These are phyloP conservation scores for Leccinum incarnatum DNA, from an alignment of 768 basidiomycete species.

Conservation along the genomic window DNA sequence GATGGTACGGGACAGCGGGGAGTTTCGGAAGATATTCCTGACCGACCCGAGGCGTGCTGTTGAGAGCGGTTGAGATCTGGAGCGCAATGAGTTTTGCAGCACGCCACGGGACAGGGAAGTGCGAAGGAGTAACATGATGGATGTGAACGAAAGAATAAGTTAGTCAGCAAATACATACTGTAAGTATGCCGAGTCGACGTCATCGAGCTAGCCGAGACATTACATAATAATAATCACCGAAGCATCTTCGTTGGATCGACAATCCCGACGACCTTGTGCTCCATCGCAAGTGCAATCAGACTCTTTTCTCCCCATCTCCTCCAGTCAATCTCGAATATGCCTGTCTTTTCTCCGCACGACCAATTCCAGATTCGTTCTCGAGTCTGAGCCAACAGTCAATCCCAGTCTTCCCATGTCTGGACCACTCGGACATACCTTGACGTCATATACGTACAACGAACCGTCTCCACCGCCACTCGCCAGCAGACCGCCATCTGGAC, in stretches of 20 bases:
- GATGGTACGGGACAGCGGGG: constrained; percentile 41
- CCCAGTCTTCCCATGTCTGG: neutral
- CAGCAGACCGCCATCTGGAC: constrained; percentile 67
- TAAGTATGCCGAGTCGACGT: constrained; percentile 10
- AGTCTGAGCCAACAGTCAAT: constrained; percentile 34
- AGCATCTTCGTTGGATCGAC: constrained; percentile 52
- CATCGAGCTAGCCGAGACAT: constrained; percentile 2
- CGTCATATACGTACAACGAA: constrained; percentile 66
- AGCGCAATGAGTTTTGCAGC: constrained; percentile 21
- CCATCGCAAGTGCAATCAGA: constrained; percentile 68
- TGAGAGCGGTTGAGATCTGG: constrained; percentile 20
- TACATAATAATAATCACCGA: constrained; percentile 4
- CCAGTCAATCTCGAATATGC: constrained; percentile 79
- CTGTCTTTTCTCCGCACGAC: constrained; percentile 59
- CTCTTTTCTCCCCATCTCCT: constrained; percentile 51
- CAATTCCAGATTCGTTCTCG: constrained; percentile 59
- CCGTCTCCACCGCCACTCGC: constrained; percentile 83
- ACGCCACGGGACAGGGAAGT: constrained; percentile 18
- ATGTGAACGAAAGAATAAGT: neutral
- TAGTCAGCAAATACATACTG: constrained; percentile 17
- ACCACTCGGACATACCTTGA: constrained; percentile 51
- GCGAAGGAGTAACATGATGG: constrained; percentile 17
- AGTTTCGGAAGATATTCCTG: constrained; percentile 30
- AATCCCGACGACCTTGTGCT: constrained; percentile 64
- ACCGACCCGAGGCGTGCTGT: constrained; percentile 14